Conservation (phyloP, 2,329 filamentous ascomycete species). For the Microcera coccophila region DNA sequence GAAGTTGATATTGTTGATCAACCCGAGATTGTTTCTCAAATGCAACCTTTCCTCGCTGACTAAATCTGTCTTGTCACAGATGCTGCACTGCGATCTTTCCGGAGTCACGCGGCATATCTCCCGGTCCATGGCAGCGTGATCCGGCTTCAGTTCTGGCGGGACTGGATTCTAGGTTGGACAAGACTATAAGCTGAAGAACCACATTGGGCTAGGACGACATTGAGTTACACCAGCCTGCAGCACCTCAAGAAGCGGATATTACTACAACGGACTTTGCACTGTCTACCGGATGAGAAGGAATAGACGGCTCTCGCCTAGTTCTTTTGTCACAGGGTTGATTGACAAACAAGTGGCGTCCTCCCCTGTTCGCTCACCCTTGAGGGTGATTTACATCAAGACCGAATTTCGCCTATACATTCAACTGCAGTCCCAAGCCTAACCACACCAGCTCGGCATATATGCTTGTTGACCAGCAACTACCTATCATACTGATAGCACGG, state of each 20-base stretch:
- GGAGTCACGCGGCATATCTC: conserved; percentile 14
- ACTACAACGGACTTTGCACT: conserved; percentile 14
- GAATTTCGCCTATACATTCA: conserved; percentile 15
- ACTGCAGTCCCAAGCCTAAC: conserved; percentile 12
- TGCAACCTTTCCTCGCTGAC: background rate
- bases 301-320: conserved; percentile 13
- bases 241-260: conserved; percentile 17
- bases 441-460: conserved; percentile 17
- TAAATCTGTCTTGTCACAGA: conserved; percentile 5
- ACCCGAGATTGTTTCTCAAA: conserved; percentile 1
- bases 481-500: conserved; percentile 16
- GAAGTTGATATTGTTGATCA: too few relatives aligned
- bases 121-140: conserved; percentile 13
- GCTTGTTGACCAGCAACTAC: conserved; percentile 21
- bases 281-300: conserved; percentile 12
- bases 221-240: conserved; percentile 20
- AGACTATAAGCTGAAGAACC: conserved; percentile 17
- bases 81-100: conserved; percentile 9
- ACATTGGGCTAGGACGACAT: conserved; percentile 17
- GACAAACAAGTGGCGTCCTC: conserved; percentile 19
- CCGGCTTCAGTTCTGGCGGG: conserved; percentile 11
- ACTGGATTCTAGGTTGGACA: conserved; percentile 18
- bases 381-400: conserved; percentile 10
- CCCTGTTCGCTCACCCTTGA: conserved; percentile 10
- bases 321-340: conserved; percentile 15